phyloP scores from a whole-genome alignment of 495 filamentous ascomycete species.

The Xeromyces bisporus region DNA sequence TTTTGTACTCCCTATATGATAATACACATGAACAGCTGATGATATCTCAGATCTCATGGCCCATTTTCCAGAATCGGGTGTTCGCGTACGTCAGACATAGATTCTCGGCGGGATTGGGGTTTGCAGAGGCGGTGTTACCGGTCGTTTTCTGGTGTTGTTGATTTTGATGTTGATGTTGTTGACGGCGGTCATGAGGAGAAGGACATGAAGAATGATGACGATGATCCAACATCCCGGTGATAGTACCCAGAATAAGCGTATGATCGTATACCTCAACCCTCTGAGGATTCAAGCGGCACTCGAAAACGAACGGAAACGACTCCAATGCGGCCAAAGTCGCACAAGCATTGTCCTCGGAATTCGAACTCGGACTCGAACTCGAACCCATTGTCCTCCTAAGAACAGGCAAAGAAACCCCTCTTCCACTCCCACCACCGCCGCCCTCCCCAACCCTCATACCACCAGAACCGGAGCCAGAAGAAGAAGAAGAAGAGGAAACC shows the following conservation, averaged over 20 bases:
- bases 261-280: constrained; percentile 27
- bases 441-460: background rate
- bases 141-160: background rate
- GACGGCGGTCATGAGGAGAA: no score
- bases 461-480: background rate
- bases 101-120: constrained; percentile 4
- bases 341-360: no score
- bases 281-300: constrained; percentile 21
- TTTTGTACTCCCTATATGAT: no score
- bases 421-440: constrained; percentile 2
- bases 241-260: constrained; percentile 24
- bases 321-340: background rate
- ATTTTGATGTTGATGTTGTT: background rate
- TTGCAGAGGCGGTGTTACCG: background rate
- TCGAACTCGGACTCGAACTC: background rate
- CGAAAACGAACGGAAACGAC: constrained; percentile 26
- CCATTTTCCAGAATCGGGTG: constrained; percentile 31
- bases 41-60: constrained; percentile 12
- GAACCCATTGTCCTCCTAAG: constrained; percentile 8
- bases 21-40: background rate
- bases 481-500: no score
- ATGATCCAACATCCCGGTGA: constrained; percentile 14
- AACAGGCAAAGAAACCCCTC: constrained; percentile 19
- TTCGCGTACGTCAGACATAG: constrained; percentile 30
- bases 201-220: no score